These are phyloP conservation scores for Ogataea trehalophila DNA, from an alignment of 805 yeast species.

Conservation along the genomic window DNA sequence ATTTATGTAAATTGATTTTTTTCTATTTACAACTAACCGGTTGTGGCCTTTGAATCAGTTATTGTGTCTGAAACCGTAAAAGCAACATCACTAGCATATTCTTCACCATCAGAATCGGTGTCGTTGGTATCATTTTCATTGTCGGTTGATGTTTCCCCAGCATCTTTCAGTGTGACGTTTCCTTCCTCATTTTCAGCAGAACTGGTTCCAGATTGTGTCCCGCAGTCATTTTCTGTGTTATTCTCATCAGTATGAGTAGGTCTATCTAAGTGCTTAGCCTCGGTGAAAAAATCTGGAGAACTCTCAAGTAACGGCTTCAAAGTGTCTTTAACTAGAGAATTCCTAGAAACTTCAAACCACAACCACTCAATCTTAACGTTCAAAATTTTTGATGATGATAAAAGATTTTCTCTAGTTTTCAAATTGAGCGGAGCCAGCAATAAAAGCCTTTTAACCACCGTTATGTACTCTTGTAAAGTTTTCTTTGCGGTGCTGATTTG, in stretches of 20 bases:
- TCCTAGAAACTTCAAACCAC: conserved; percentile 48
- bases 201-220: too few relatives aligned
- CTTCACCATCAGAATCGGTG: conserved; percentile 12
- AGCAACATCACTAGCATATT: conserved; percentile 18
- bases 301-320: conserved; percentile 2
- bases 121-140: neutral
- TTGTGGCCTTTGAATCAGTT: neutral
- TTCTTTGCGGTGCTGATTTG: conserved; percentile 26
- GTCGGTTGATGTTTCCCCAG: neutral
- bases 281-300: neutral
- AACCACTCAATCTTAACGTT: conserved; percentile 53
- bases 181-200: neutral
- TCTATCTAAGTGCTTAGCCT: neutral
- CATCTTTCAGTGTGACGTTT: neutral
- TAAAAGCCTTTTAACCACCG: conserved; percentile 35
- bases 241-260: neutral
- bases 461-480: conserved; percentile 34
- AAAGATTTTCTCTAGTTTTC: conserved; percentile 47
- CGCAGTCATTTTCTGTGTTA: too few relatives aligned
- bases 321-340: conserved; percentile 19
- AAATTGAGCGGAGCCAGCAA: conserved; percentile 51
- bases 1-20: too few relatives aligned
- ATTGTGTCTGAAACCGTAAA: conserved; percentile 8
- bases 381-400: conserved; percentile 40
- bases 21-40: too few relatives aligned